Evolutionary conservation across 441 rosid genomes (phyloP).

Genomic region (Populus hybrid): DNA sequence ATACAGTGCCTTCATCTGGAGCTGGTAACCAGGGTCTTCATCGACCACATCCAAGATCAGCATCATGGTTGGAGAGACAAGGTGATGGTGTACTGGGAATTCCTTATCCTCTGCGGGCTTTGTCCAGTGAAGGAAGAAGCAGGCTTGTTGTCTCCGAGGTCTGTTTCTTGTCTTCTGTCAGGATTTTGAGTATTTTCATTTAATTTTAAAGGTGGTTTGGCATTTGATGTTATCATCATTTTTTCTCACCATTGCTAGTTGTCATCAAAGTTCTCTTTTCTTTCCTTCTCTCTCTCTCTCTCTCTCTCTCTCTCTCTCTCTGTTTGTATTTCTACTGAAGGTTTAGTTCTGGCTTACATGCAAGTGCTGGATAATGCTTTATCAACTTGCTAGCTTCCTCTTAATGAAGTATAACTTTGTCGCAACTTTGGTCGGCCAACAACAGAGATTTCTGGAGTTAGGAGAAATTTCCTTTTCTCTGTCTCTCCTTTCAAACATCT

Average conservation of each 20-base stretch:
- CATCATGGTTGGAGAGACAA: constrained; percentile 58
- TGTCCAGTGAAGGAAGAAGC: constrained; percentile 68
- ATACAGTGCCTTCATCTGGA: constrained; percentile 43
- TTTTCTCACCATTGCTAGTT: neutral
- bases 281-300: no score
- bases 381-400: neutral
- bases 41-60: constrained; percentile 55
- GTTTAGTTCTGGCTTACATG: no score
- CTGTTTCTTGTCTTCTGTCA: neutral
- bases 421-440: neutral
- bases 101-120: constrained; percentile 53
- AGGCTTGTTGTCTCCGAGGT: constrained; percentile 78
- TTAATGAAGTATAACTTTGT: neutral
- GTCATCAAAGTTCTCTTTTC: neutral
- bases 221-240: neutral
- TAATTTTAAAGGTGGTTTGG: neutral
- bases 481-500: neutral
- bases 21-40: constrained; percentile 46
- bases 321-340: no score
- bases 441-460: neutral
- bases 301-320: no score
- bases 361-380: no score
- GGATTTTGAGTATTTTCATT: neutral
- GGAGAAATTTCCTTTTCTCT: neutral
- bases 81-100: constrained; percentile 51